Evolutionary conservation across 176 grass and related monocot genomes (phyloP).

Genomic region (Rhipidocladum racemiflorum): DNA sequence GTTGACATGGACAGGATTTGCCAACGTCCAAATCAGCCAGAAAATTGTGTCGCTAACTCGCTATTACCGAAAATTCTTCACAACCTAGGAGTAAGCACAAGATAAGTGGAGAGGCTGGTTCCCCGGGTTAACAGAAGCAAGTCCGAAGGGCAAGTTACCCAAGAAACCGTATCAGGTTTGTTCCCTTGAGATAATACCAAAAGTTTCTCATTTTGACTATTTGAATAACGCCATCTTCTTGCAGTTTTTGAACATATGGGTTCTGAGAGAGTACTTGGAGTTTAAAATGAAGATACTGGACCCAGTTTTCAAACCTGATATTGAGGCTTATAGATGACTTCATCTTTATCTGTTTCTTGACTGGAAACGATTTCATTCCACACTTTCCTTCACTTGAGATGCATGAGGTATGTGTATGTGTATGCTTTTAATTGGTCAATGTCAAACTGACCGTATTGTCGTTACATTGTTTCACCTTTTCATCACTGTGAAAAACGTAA

Average conservation of each 20-base stretch:
- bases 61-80: background rate
- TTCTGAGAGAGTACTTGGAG: conserved; percentile 74
- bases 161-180: conserved; percentile 35
- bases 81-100: background rate
- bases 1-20: conserved; percentile 12
- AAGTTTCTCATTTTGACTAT: background rate
- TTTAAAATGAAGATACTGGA: conserved; percentile 61
- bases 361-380: conserved; percentile 90
- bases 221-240: background rate
- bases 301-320: conserved; percentile 31
- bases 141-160: background rate
- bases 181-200: background rate
- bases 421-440: background rate
- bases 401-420: conserved; percentile 41
- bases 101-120: conserved; percentile 26
- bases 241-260: conserved; percentile 78
- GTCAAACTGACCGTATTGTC: background rate
- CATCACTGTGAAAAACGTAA: background rate
- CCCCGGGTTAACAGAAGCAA: background rate
- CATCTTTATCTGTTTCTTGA: conserved; percentile 71
- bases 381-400: conserved; percentile 68
- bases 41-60: background rate
- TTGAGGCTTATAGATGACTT: conserved; percentile 80
- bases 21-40: background rate
- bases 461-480: background rate